Percentiles rank a stretch among this genome's conserved stretches.
Conservation (phyloP, 2,329 filamentous ascomycete species). For the Sphaerostilbella broomeana region DNA sequence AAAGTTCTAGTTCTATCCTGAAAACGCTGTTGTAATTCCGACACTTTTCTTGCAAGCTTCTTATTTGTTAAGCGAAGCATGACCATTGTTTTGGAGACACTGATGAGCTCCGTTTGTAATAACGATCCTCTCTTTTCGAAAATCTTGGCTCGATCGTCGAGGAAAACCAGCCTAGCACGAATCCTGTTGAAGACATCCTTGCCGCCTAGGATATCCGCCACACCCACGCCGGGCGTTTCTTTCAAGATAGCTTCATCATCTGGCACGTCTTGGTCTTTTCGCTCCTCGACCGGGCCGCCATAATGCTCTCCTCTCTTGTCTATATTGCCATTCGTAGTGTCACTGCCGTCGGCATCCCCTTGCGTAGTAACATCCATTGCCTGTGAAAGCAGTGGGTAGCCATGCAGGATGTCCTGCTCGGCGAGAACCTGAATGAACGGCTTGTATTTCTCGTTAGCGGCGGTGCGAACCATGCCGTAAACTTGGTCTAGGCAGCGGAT, state of each 20-base stretch:
- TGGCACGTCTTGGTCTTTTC: constrained; percentile 1
- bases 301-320: not conserved
- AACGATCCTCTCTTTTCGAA: constrained; percentile 7
- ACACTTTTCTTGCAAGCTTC: constrained; percentile 9
- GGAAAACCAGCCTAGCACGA: constrained; percentile 4
- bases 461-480: constrained; percentile 7
- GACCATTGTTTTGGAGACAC: constrained; percentile 1
- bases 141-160: constrained; percentile 9
- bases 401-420: constrained; percentile 2
- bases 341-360: not conserved
- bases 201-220: too few species aligned
- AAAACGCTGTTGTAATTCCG: constrained; percentile 10
- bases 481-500: constrained; percentile 6
- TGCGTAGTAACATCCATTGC: too few species aligned
- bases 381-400: too few species aligned
- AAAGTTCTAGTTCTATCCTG: constrained; percentile 6
- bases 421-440: constrained; percentile 6
- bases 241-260: too few species aligned
- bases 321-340: not conserved
- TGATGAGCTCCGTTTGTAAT: constrained; percentile 3
- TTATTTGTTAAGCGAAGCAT: constrained; percentile 6
- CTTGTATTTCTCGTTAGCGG: constrained; percentile 7
- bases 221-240: too few species aligned
- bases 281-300: not conserved
- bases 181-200: too few species aligned